Percentiles rank a stretch among this genome's conserved stretches.
phyloP scores from a whole-genome alignment of 768 basidiomycete genomes.

The Pleurotus pulmonarius region DNA sequence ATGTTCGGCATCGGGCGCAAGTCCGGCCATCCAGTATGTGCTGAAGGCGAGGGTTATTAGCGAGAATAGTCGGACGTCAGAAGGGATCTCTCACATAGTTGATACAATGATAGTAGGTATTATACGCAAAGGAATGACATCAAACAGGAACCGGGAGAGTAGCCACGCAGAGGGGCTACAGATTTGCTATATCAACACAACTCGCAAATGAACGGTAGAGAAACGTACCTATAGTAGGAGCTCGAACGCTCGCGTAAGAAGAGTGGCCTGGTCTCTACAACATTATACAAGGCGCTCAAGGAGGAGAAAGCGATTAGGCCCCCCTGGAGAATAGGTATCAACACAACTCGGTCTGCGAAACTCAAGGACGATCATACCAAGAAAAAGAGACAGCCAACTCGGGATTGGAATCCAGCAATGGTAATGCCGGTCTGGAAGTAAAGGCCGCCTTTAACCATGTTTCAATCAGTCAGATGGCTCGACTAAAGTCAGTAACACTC shows the following conservation, averaged over 20 bases:
- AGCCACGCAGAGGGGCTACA: conserved; percentile 86
- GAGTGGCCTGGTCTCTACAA: conserved; percentile 78
- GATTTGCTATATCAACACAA: background rate
- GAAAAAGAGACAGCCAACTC: conserved; percentile 95
- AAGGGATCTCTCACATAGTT: conserved; percentile 57
- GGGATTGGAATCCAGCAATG: conserved; percentile 91
- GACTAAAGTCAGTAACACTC: conserved; percentile 14
- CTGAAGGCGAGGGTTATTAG: conserved; percentile 27
- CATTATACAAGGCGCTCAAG: conserved; percentile 85
- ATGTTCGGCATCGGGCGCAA: conserved; percentile 68
- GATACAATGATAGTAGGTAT: conserved; percentile 86
- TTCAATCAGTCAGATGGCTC: background rate
- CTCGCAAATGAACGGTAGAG: background rate
- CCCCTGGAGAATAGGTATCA: conserved; percentile 44
- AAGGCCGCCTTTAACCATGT: conserved; percentile 56
- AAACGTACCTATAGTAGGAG: conserved; percentile 71
- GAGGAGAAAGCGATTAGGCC: conserved; percentile 89
- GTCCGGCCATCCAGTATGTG: conserved; percentile 95
- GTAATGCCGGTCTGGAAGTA: conserved; percentile 78
- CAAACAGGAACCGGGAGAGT: conserved; percentile 82
- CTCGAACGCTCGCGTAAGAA: conserved; percentile 89
- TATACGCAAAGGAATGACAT: conserved; percentile 84
- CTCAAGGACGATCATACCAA: conserved; percentile 42
- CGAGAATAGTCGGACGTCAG: conserved; percentile 1
- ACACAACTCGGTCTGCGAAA: background rate